A percentile compares a stretch with the other conserved stretches of the same genome.
These are phyloP conservation scores for Ammopiptanthus mongolicus DNA, from an alignment of 306 rosid genomes.

Conservation along the genomic window DNA sequence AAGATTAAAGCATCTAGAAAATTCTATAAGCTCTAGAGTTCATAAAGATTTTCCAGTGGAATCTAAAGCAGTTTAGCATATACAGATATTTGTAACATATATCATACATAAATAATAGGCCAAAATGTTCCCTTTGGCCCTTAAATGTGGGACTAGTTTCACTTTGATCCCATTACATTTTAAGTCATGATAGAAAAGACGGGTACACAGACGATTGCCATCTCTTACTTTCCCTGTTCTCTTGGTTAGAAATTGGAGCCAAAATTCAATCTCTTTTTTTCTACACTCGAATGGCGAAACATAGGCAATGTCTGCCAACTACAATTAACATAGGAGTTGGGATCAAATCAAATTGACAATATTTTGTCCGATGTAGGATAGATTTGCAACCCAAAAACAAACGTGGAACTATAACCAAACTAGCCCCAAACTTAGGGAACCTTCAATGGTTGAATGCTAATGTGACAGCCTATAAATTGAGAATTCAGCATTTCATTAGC, in stretches of 20 bases:
- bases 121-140: background rate
- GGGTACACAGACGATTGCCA: background rate
- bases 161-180: background rate
- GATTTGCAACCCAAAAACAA: constrained; percentile 2
- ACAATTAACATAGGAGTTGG: background rate
- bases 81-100: constrained; percentile 11
- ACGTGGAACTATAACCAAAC: background rate
- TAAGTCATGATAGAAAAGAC: background rate
- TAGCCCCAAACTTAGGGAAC: background rate
- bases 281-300: background rate
- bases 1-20: background rate
- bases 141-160: background rate
- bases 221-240: background rate
- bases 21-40: background rate
- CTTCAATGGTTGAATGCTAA: too few species aligned
- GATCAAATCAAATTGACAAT: constrained; percentile 8
- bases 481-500: too few species aligned
- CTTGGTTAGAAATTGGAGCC: background rate
- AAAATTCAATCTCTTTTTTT: background rate
- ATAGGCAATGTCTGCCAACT: background rate
- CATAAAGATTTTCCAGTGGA: background rate
- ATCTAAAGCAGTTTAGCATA: background rate
- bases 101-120: background rate
- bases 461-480: too few species aligned
- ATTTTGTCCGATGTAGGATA: background rate